A percentile compares a stretch with the other conserved stretches of the same genome.
phyloP scores from a whole-genome alignment of 2,329 filamentous ascomycete genomes.

The Hymenoscyphus repandus region DNA sequence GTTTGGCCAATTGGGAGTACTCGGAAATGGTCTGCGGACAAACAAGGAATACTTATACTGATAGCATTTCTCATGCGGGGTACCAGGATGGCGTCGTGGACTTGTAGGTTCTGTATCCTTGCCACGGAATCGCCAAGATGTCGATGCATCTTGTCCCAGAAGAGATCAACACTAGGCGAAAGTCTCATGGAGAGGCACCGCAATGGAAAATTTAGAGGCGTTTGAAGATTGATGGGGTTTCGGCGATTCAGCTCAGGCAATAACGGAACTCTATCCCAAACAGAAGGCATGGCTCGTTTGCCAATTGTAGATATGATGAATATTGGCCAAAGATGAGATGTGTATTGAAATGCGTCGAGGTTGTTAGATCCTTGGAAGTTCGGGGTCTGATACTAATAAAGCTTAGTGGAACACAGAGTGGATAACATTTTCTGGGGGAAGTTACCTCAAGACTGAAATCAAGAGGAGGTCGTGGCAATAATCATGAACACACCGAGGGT shows the following conservation, averaged over 20 bases:
- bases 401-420: constrained; percentile 3
- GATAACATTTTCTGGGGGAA: neutral
- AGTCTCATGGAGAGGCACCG: too few species aligned
- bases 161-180: neutral
- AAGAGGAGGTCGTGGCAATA: constrained; percentile 1
- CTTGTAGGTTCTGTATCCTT: neutral
- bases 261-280: neutral
- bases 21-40: neutral
- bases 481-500: constrained; percentile 2
- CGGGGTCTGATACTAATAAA: neutral
- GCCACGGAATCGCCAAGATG: neutral
- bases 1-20: neutral
- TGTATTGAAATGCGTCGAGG: neutral
- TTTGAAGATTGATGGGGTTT: too few species aligned
- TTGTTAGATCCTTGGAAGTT: constrained; percentile 3
- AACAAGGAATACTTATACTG: neutral
- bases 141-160: neutral
- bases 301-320: neutral
- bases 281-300: neutral
- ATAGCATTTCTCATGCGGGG: constrained; percentile 1
- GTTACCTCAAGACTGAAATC: neutral
- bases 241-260: neutral
- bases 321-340: neutral
- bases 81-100: neutral
- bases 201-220: too few species aligned